phyloP scores from a whole-genome alignment of 371 early-diverging fungal species.

The Mucor saturninus region DNA sequence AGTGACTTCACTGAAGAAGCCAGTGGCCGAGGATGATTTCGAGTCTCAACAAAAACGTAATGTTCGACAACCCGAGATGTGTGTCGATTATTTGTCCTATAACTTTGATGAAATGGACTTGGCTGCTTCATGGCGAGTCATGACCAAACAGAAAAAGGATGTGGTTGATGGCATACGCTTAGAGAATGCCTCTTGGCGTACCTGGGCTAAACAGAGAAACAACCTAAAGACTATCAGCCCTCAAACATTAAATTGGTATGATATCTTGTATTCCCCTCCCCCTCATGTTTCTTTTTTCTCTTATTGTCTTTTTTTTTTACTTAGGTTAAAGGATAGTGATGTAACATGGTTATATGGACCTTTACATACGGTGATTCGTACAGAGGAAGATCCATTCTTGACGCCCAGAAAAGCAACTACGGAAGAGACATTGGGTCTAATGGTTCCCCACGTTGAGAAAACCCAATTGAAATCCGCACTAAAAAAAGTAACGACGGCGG shows the following conservation, averaged over 20 bases:
- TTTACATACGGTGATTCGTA: conserved; percentile 50
- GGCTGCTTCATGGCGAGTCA: conserved; percentile 53
- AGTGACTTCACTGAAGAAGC: conserved; percentile 15
- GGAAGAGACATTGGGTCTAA: conserved; percentile 38
- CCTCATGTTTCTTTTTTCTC: neutral
- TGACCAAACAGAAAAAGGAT: conserved; percentile 60
- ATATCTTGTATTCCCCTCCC: too few relatives aligned
- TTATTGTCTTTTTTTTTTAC: neutral
- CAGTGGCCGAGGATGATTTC: conserved; percentile 26
- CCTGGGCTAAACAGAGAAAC: conserved; percentile 66
- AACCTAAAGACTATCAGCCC: conserved; percentile 62
- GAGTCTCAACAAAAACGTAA: conserved; percentile 23
- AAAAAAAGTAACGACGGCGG: conserved; percentile 42
- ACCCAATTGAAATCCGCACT: conserved; percentile 45
- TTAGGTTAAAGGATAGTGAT: conserved; percentile 66
- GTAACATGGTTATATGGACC: conserved; percentile 73
- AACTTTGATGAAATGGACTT: conserved; percentile 62
- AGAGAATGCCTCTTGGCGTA: conserved; percentile 75
- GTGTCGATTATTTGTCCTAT: conserved; percentile 67
- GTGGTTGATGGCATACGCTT: conserved; percentile 65
- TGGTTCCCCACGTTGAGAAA: conserved; percentile 14
- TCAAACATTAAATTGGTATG: conserved; percentile 62
- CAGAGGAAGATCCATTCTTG: conserved; percentile 35
- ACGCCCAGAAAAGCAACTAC: conserved; percentile 36
- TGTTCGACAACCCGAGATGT: conserved; percentile 37